Base-by-base conservation (phyloP, 2,329 filamentous ascomycete genomes). In the Pestalotiopsis sp. region DNA sequence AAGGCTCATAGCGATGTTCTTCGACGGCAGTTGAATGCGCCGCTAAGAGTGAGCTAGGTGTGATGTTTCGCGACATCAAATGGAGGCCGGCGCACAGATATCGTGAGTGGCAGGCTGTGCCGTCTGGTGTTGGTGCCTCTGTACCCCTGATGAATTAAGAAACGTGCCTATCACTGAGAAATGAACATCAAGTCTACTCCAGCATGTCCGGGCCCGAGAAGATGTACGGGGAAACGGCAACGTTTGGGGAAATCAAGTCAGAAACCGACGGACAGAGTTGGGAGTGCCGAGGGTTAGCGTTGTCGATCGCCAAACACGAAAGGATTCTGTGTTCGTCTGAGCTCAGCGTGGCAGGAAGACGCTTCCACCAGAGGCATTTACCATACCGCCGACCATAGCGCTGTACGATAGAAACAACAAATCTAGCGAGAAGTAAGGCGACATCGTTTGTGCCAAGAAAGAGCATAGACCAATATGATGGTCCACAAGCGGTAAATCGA, bases 1-100 rank as follows among this genome's bases (percentile, higher is more conserved):
- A 9, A 52, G 45, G 79, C 80, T 20, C 20, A 52, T 52, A n/a
- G 17, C 45, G 17, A 52, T 9, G n/a, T n/a, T 52, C 6, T 52
- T 52, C 2, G n/a, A 52, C 45, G 45, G 45, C 45, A 52, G 17
- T 52, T 52, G 45, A 23, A 52, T n/a, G n/a, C 45, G 45, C 45
- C n/a, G 45, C 45, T 52, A 20, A 6, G 17, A 52, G 45, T n/a
- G 4, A 9, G 14, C n/a, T n/a, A 52, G 45, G n/a, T 6, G 45
- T 52, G 20, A 52, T 52, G 45, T 52, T 52, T 52, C 45, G 45
- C 45, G 45, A 52, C 11, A 52, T 23, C 23, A 23, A 23, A 23
- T 11, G 20, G 3, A 52, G 17, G 45, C n/a, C 45, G 45, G 45
- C 20, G 45, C 45, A 52, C 45, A 52, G 45, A 52, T 52, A 52